These are phyloP conservation scores for Aspergillus fructus DNA, from an alignment of 2,329 filamentous ascomycete species.

Conservation along the genomic window DNA sequence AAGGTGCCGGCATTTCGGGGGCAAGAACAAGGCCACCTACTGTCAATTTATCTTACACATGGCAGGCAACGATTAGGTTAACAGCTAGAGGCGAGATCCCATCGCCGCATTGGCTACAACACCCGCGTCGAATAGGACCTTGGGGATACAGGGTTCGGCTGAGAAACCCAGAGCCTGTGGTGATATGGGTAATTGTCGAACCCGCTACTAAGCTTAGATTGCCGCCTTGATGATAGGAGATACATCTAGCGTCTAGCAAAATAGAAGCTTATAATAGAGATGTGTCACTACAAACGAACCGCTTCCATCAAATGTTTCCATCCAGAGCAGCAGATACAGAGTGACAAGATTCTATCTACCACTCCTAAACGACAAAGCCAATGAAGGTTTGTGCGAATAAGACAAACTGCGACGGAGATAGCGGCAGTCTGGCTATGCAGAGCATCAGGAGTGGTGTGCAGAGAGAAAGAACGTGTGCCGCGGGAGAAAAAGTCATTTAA, in stretches of 20 bases:
- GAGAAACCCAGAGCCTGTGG: not conserved
- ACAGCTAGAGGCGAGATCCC: not conserved
- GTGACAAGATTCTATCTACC: constrained; percentile 63
- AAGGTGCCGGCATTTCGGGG: not conserved
- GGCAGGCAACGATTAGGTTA: not conserved
- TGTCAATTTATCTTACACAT: not conserved
- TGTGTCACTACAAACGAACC: constrained; percentile 80
- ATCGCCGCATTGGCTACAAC: not conserved
- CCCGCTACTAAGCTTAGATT: not conserved
- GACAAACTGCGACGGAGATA: constrained; percentile 30
- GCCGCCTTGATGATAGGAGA: not conserved
- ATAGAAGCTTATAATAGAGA: constrained; percentile 24
- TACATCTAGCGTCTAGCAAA: constrained; percentile 1
- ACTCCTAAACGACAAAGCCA: constrained; percentile 49
- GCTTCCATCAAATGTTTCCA: constrained; percentile 68
- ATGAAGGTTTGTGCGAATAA: constrained; percentile 35
- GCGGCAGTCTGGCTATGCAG: constrained; percentile 39
- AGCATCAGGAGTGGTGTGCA: constrained; percentile 42
- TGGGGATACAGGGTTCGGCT: not conserved
- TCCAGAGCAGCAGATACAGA: constrained; percentile 90
- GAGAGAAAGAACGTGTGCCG: constrained; percentile 14
- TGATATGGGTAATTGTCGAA: not conserved
- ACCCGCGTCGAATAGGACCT: not conserved
- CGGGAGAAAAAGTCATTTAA: constrained; percentile 22
- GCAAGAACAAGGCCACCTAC: not conserved